phyloP scores from a whole-genome alignment of 768 basidiomycete species.

The Xerocomus spinulosus region DNA sequence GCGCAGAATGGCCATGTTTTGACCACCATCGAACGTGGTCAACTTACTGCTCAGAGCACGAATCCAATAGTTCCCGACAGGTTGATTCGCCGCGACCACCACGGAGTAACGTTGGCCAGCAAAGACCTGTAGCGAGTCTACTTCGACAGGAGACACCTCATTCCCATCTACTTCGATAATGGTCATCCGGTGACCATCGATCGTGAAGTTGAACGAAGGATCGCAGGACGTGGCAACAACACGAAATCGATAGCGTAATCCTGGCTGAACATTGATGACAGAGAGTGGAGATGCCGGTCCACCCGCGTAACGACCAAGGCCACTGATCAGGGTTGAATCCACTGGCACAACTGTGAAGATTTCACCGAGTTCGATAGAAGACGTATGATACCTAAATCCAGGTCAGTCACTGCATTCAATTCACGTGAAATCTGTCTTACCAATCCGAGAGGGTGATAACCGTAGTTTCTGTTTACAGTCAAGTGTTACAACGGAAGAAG shows the following conservation, averaged over 20 bases:
- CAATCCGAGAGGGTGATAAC: conserved; percentile 46
- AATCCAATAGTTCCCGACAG: conserved; percentile 51
- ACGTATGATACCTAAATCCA: conserved; percentile 32
- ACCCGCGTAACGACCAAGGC: conserved; percentile 39
- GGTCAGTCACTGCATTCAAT: conserved; percentile 3
- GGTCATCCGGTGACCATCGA: conserved; percentile 41
- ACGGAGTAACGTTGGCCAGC: conserved; percentile 39
- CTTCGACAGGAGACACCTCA: conserved; percentile 37
- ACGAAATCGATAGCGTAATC: conserved; percentile 49
- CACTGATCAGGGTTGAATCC: conserved; percentile 48
- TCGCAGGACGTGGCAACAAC: conserved; percentile 46
- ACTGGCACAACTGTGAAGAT: conserved; percentile 12
- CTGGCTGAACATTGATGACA: conserved; percentile 37
- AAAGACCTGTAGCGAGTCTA: conserved; percentile 30
- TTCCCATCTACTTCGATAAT: conserved; percentile 48
- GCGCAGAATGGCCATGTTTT: conserved; percentile 47
- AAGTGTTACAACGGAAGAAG: neutral
- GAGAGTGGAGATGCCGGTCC: conserved; percentile 37
- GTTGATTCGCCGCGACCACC: conserved; percentile 40
- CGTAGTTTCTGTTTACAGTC: conserved; percentile 28
- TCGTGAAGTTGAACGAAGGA: conserved; percentile 35
- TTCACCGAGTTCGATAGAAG: conserved; percentile 13
- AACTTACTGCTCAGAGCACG: conserved; percentile 36
- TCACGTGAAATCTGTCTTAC: conserved; percentile 10
- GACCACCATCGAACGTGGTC: conserved; percentile 29